Conservation (phyloP, 1,139 yeast genomes). For the Citeromyces siamensis region DNA sequence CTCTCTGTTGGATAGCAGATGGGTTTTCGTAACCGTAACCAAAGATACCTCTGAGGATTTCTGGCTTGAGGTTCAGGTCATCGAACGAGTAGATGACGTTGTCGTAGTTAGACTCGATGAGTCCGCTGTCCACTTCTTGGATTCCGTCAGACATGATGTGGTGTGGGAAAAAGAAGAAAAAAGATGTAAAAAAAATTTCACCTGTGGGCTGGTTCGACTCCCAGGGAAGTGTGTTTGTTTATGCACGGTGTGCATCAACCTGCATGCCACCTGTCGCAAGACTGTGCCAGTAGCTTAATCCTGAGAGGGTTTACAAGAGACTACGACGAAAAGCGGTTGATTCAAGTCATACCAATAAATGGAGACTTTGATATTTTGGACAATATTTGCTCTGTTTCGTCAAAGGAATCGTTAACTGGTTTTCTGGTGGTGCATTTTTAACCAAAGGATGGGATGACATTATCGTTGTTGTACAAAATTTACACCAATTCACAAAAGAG, state of each 20-base stretch:
- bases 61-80: constrained; percentile 74
- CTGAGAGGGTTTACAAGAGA: too few species aligned
- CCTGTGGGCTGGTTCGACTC: not conserved
- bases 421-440: too few species aligned
- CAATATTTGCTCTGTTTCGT: too few species aligned
- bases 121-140: constrained; percentile 71
- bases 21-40: constrained; percentile 98
- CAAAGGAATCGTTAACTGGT: too few species aligned
- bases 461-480: too few species aligned
- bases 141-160: constrained; percentile 31
- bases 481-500: too few species aligned
- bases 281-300: too few species aligned
- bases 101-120: constrained; percentile 95
- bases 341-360: too few species aligned
- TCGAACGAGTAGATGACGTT: constrained; percentile 85
- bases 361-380: too few species aligned
- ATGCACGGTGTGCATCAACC: not conserved
- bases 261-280: too few species aligned
- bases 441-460: too few species aligned
- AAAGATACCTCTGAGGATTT: constrained; percentile 75
- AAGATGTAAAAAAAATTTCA: constrained; percentile 3
- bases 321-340: too few species aligned
- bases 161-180: constrained; percentile 1
- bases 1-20: constrained; percentile 97
- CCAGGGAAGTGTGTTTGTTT: not conserved